phyloP scores from a whole-genome alignment of 2,329 filamentous ascomycete species.

The Leptosphaerulina australis region DNA sequence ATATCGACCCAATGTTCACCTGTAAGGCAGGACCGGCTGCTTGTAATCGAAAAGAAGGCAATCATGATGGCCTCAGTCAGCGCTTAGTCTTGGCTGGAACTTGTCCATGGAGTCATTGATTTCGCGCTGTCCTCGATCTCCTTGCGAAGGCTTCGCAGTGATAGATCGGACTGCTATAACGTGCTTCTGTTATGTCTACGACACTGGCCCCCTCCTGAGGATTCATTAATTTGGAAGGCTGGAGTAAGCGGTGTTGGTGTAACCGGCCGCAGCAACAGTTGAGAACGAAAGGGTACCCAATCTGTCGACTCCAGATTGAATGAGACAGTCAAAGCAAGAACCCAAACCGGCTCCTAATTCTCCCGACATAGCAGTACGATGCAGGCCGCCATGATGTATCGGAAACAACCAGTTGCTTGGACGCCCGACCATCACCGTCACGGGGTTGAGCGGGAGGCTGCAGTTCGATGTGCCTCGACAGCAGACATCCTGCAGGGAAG shows the following conservation, averaged over 20 bases:
- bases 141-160: conserved; percentile 20
- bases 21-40: not conserved
- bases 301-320: conserved; percentile 27
- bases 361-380: conserved; percentile 40
- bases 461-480: conserved; percentile 40
- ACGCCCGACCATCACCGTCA: conserved; percentile 37
- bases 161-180: conserved; percentile 38
- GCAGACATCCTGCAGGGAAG: conserved; percentile 39
- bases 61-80: not conserved
- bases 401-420: conserved; percentile 36
- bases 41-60: not conserved
- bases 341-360: conserved; percentile 33
- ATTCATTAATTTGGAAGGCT: conserved; percentile 33
- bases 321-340: conserved; percentile 39
- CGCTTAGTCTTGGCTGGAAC: not conserved
- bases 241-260: conserved; percentile 36
- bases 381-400: conserved; percentile 44
- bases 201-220: conserved; percentile 30
- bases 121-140: conserved; percentile 5
- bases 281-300: conserved; percentile 16
- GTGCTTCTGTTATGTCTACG: conserved; percentile 28
- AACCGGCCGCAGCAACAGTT: conserved; percentile 32
- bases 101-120: conserved; percentile 10
- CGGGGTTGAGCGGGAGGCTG: conserved; percentile 47
- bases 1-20: not conserved